Conservation (phyloP, 2,329 filamentous ascomycete genomes). For the Colletotrichum noveboracense region DNA sequence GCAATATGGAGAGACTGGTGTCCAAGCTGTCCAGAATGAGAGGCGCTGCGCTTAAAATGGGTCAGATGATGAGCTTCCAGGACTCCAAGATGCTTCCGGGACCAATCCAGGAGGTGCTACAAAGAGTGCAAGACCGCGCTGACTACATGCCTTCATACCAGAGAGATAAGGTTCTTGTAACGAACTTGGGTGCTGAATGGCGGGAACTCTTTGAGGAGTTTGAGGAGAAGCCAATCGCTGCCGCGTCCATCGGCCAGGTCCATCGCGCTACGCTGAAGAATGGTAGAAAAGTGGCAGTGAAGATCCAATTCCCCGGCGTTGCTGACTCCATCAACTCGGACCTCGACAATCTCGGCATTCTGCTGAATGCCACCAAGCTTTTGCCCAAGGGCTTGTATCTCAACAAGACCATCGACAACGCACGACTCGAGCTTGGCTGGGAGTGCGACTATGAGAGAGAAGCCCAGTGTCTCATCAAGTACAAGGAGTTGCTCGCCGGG, state of each 20-base stretch:
- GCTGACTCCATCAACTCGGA: slow-evolving; percentile 96
- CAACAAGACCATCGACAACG: slow-evolving; percentile 97
- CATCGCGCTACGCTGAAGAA: slow-evolving; percentile 83
- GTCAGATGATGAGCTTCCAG: slow-evolving; percentile 98
- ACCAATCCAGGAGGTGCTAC: slow-evolving; percentile 86
- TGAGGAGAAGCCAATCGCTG: slow-evolving; percentile 90
- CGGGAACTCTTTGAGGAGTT: slow-evolving; percentile 82
- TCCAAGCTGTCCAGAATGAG: slow-evolving; percentile 94
- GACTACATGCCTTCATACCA: slow-evolving; percentile 98
- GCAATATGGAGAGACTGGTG: slow-evolving; percentile 92
- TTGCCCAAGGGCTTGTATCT: slow-evolving; percentile 92
- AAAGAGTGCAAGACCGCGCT: slow-evolving; percentile 93
- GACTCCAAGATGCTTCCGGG: slow-evolving; percentile 93
- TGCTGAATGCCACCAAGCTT: slow-evolving; percentile 88
- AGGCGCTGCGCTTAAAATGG: slow-evolving; percentile 94
- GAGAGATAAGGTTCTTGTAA: slow-evolving; percentile 79
- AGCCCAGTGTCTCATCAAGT: slow-evolving; percentile 79
- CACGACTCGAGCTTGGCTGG: slow-evolving; percentile 89
- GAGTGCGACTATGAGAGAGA: slow-evolving; percentile 96
- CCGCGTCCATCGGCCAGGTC: slow-evolving; percentile 96
- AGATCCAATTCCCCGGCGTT: slow-evolving; percentile 97
- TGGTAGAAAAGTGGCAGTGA: slow-evolving; percentile 83
- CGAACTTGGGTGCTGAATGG: slow-evolving; percentile 86
- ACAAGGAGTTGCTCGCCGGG: slow-evolving; percentile 76
- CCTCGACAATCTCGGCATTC: slow-evolving; percentile 87